phyloP scores from a whole-genome alignment of 129 eudicot species.

The Arctium minus region DNA sequence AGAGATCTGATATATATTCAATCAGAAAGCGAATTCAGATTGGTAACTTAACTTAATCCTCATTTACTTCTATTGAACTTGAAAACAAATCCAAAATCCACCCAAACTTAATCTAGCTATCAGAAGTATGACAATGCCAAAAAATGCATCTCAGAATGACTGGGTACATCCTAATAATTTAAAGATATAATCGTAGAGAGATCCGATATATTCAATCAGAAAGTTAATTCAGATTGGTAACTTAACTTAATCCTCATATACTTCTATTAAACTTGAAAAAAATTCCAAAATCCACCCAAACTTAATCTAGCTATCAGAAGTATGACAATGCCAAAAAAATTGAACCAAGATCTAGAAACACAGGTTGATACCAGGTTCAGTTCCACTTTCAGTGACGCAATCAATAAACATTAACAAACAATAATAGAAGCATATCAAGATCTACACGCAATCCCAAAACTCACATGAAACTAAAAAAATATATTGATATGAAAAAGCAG shows the following conservation, averaged over 20 bases:
- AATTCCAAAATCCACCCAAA: not conserved
- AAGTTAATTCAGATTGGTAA: not conserved
- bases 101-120: not conserved
- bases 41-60: not conserved
- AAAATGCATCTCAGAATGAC: too few species aligned
- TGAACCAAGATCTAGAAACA: slow-evolving; percentile 9
- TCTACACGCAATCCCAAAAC: not conserved
- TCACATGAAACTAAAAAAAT: not conserved
- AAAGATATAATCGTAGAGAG: not conserved
- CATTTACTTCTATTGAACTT: not conserved
- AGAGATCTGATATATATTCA: not conserved
- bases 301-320: not conserved
- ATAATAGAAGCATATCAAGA: not conserved
- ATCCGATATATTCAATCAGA: not conserved
- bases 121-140: not conserved
- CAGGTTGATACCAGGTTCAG: not conserved
- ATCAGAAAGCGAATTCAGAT: not conserved
- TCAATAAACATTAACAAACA: not conserved
- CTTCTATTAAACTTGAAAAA: not conserved
- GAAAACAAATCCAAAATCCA: not conserved
- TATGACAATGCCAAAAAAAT: not conserved
- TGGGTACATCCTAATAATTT: not conserved
- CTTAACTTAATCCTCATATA: not conserved
- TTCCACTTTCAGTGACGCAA: not conserved
- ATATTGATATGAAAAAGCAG: not conserved